Base-by-base conservation (phyloP, 2,329 filamentous ascomycete genomes). In the Scedosporium minutisporum region DNA sequence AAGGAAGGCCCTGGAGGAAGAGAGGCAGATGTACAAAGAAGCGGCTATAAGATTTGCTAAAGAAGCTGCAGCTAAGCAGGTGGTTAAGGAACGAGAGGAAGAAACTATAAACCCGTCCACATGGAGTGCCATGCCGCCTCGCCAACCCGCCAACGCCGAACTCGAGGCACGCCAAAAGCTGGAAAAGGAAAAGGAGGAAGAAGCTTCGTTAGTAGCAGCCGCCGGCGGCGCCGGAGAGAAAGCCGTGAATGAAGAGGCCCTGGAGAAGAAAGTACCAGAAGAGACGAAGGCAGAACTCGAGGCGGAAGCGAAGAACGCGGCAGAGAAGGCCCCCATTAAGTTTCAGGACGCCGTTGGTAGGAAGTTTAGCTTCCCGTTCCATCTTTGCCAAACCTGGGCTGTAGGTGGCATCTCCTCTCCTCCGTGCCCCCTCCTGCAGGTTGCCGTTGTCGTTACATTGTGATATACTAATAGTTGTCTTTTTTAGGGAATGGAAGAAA, bases 271-370 rank as follows among this genome's bases (percentile, higher is more conserved):
- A 66, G 80, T 81, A 1, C 79, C 85, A 61, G 81, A 84, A 60
- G 80, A 80, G 5, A 77, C 81, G 16, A 81, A 78, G 66, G 78
- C 80, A 57, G 78, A 75, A 66, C 67, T 80, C 18, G 68, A 80
- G 46, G 77, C 79, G 44, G 79, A 80, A 61, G 76, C 77, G 18
- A 79, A 80, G 69, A 78, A 79, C 68, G 78, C 80, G 65, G 76
- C 73, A 66, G 83, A 87, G 46, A 89, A 91, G 73, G 80, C 86
- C 51, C 90, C 90, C 2, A 90, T 96, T 72, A 88, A 87, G 67
- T 96, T 96, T 77, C 96, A 96, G 75, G 93, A 97, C 72, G 92
- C 92, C 0, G 86, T 97, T n/a, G 90, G 91, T 33, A 84, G 93
- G 67, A 96, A 96, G 73, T 97, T 96, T 73, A 95, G 86, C 74